A percentile compares a stretch with the other conserved stretches of the same genome.
phyloP scores from a whole-genome alignment of 495 filamentous ascomycete genomes.

The Cryomyces antarcticus region DNA sequence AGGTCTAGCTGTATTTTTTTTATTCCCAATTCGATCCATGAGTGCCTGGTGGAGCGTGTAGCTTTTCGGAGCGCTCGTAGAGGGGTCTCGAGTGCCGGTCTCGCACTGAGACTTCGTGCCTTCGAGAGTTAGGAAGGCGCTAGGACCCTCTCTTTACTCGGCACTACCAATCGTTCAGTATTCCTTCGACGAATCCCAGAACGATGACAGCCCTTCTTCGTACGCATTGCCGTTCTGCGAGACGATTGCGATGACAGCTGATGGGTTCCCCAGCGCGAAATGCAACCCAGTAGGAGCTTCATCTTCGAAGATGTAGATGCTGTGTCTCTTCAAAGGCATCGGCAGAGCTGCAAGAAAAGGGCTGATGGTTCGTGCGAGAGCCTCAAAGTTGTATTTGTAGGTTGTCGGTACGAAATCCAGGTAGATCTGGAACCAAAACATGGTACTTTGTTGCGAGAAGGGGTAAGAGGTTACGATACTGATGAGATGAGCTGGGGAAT shows the following conservation, averaged over 20 bases:
- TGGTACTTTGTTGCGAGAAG: slow-evolving; percentile 30
- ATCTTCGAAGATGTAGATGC: slow-evolving; percentile 47
- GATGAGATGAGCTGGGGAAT: slow-evolving; percentile 40
- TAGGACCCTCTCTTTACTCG: slow-evolving; percentile 20
- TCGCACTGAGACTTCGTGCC: slow-evolving; percentile 35
- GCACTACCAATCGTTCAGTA: slow-evolving; percentile 27
- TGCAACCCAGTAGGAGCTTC: slow-evolving; percentile 37
- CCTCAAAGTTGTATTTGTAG: slow-evolving; percentile 30
- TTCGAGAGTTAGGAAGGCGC: slow-evolving; percentile 23
- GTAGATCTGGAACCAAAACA: slow-evolving; percentile 40
- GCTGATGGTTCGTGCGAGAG: slow-evolving; percentile 25
- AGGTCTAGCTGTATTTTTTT: slow-evolving; percentile 40
- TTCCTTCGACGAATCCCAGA: slow-evolving; percentile 30
- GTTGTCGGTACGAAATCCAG: slow-evolving; percentile 28
- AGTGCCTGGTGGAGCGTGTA: slow-evolving; percentile 26
- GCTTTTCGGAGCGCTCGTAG: slow-evolving; percentile 26
- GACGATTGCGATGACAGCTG: slow-evolving; percentile 31
- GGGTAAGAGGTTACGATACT: slow-evolving; percentile 41
- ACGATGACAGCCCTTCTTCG: slow-evolving; percentile 29
- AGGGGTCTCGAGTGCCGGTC: slow-evolving; percentile 19
- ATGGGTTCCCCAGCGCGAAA: slow-evolving; percentile 28
- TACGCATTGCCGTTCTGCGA: slow-evolving; percentile 48
- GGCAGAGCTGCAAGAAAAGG: slow-evolving; percentile 26
- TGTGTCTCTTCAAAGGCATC: slow-evolving; percentile 22
- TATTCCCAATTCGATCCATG: slow-evolving; percentile 20